Base-by-base conservation (phyloP, 2,329 filamentous ascomycete species). In the Kalaharituber pfeilii region DNA sequence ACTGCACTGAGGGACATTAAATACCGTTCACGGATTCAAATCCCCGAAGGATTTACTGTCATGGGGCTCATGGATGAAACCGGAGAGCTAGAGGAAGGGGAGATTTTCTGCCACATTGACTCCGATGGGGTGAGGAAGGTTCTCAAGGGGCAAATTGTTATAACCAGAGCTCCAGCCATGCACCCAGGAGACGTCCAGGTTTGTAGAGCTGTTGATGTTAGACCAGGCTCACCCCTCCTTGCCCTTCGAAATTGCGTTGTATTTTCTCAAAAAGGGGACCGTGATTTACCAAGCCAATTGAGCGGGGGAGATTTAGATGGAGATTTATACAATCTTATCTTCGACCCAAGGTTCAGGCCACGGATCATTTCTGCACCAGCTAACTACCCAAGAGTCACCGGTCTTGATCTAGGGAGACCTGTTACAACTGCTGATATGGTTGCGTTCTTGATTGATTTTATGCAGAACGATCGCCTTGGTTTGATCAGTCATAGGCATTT, bases 41-140 rank as follows among this genome's bases (percentile, higher is more conserved):
- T 94, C 0, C 67, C 75, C 0, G 66, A 80, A 15, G 86, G 84
- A 0, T 75, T 81, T n/a, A 87, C 84, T 0, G 71, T 93, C 0
- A 87, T 86, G 61, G 86, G 86, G 0, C 73, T 93, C 51, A 84
- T 91, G 77, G 86, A 94, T 58, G 86, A 93, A 66, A 86, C 83
- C 0, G 78, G 76, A 0, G 76, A 74, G 30, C 70, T 94, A 0
- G 59, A 74, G 8, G 79, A 85, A 63, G 75, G 76, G 1, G 72
- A 93, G 58, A 75, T 89, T 0, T 88, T 80, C 61, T 75, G 84
- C 52, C 75, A 76, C 0, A 78, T 75, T 33, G 71, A 79, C 47
- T 70, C 56, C 49, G 62, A 67, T 13, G 62, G 68, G 18, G 62
- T 63, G 3, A 51, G 36, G 30, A 60, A 66, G 47, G 61, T 68